Evolutionary conservation across 257 asterid genomes (phyloP), one percentile per base, ranked within the genome.

Genomic region (Solanum pimpinellifolium): DNA sequence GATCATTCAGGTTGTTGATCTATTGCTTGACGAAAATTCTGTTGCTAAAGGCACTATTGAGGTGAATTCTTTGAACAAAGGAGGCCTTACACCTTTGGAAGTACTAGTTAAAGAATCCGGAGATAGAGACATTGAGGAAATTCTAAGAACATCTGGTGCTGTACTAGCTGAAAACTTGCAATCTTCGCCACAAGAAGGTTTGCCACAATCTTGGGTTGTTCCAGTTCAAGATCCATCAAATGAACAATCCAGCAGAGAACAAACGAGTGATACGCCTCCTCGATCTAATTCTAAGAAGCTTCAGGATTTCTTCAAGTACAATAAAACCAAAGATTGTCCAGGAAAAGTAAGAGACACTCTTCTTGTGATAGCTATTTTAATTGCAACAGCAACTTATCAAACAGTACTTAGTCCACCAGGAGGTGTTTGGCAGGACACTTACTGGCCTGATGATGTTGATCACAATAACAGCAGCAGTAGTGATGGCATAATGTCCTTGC

Each of bases 401-500:
- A 92, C 93, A 0, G 92, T 91, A 31, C 93, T 94, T 29, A 93
- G 90, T 83, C 98, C 96, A 27, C 95, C 98, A 0, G 94, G 95
- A 0, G 95, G 96, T 13, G 89, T 92, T 4, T 92, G 97, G 95
- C 93, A 93, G 82, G 97, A 93, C 10, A 90, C 90, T 74, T 42
- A 39, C 20, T 44, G 11, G 65, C 83, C 90, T 42, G 86, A 41
- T 18, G 13, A 56, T 37, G 35, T 33, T 33, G 39, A 37, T 37
- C 39, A 37, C 15, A 44, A 65, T n/a, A 60, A 86, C 23, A 44
- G 9, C 73, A 70, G 29, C 41, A 39, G 73, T 23, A 73, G n/a
- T 21, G 25, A 59, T 9, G 31, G 81, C 66, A 66, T n/a, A 46
- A 35, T 33, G 42, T 8, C 66, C 11, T 27, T 27, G 49, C 18